Percentiles rank a stretch among this genome's conserved stretches.
phyloP scores from a whole-genome alignment of 768 basidiomycete genomes.

The Trichaptum fuscoviolaceum region DNA sequence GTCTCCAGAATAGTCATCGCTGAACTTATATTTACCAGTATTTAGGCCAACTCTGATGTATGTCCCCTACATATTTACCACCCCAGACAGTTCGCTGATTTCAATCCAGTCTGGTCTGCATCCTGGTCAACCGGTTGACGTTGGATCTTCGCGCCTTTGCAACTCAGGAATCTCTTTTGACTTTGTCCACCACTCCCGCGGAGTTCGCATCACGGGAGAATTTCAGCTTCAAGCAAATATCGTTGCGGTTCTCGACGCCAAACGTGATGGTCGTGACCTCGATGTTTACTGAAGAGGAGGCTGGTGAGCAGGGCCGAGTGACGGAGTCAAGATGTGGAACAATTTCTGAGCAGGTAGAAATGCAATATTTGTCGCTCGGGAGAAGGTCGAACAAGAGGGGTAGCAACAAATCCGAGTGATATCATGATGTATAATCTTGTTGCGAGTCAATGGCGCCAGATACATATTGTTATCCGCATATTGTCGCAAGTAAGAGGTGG shows the following conservation, averaged over 20 bases:
- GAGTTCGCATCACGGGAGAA: neutral
- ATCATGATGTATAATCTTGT: no score
- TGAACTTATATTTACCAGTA: neutral
- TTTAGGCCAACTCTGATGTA: neutral
- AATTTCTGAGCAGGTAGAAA: neutral
- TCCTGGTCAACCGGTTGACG: constrained; percentile 2
- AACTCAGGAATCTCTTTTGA: neutral
- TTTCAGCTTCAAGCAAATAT: neutral
- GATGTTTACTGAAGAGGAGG: neutral
- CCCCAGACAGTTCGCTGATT: neutral
- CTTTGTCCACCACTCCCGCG: neutral
- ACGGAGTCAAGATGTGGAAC: neutral
- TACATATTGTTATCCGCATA: no score
- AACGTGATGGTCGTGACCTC: neutral
- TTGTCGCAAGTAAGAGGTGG: no score
- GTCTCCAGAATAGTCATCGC: neutral
- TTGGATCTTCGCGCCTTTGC: neutral
- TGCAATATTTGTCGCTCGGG: neutral
- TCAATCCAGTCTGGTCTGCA: neutral
- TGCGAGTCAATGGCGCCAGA: no score
- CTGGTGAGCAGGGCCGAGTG: neutral
- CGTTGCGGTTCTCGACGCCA: neutral
- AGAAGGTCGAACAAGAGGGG: neutral
- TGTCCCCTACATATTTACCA: neutral
- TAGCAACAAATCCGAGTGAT: neutral